Conservation (phyloP, 495 filamentous ascomycete species). For the Xylaria grammica region DNA sequence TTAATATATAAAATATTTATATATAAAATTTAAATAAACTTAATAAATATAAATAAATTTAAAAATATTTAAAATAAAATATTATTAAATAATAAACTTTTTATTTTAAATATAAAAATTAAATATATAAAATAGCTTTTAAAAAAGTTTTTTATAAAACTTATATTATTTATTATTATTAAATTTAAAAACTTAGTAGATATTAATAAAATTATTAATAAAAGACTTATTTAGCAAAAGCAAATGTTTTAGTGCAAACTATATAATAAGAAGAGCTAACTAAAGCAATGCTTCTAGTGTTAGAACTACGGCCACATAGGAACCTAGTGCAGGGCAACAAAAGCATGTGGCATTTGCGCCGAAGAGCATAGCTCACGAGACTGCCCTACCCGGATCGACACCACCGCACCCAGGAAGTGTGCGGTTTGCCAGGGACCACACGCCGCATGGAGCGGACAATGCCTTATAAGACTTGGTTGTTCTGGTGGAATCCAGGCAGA, state of each 20-base stretch:
- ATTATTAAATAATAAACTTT: constrained; percentile 15
- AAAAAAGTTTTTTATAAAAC: constrained; percentile 26
- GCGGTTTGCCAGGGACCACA: neutral
- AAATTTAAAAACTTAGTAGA: neutral
- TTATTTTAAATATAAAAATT: constrained; percentile 23
- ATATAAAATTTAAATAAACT: constrained; percentile 11
- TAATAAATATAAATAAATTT: constrained; percentile 23
- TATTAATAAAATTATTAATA: constrained; percentile 21
- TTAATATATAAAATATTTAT: constrained; percentile 19
- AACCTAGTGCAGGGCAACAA: constrained; percentile 27
- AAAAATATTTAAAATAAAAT: constrained; percentile 22
- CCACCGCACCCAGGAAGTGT: neutral
- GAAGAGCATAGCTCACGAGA: constrained; percentile 17
- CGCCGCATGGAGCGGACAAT: neutral
- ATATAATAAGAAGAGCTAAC: constrained; percentile 25
- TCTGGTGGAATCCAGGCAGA: neutral
- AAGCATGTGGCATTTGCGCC: constrained; percentile 27
- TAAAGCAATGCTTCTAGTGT: constrained; percentile 33
- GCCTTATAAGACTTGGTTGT: neutral
- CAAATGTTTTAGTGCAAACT: constrained; percentile 26
- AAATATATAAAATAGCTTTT: constrained; percentile 21
- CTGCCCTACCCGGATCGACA: neutral
- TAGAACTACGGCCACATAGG: constrained; percentile 32
- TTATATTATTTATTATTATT: constrained; percentile 27
- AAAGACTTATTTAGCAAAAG: constrained; percentile 22